Conservation (phyloP, 2,329 filamentous ascomycete genomes). For the Colletotrichum sublineola region DNA sequence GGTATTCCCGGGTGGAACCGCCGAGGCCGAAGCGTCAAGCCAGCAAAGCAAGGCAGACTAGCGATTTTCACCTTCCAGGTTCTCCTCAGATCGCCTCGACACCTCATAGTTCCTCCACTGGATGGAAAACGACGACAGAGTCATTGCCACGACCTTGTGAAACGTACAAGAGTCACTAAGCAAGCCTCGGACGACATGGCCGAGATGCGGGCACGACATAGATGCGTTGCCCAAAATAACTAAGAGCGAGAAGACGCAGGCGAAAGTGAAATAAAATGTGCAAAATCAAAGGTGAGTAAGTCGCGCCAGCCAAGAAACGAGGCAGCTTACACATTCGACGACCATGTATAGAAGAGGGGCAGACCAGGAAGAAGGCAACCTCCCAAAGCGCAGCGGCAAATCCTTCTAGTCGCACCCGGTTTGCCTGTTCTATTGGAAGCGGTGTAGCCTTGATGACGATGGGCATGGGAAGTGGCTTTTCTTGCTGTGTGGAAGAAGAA, state of each 20-base stretch:
- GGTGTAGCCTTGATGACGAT: slow-evolving; percentile 14
- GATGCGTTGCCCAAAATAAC: no score
- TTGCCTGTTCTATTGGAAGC: neutral
- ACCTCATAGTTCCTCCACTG: neutral
- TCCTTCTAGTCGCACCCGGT: neutral
- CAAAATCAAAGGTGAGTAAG: neutral
- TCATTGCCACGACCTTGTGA: neutral
- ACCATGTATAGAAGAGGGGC: neutral
- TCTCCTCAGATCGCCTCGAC: neutral
- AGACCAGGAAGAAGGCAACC: neutral
- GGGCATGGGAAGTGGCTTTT: neutral
- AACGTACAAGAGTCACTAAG: neutral
- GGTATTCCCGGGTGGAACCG: neutral
- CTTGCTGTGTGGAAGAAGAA: neutral
- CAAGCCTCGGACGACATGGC: neutral
- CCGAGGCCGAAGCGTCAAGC: neutral
- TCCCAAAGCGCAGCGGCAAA: slow-evolving; percentile 16
- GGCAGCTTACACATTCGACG: slow-evolving; percentile 6
- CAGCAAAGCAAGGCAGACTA: neutral
- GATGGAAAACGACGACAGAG: neutral
- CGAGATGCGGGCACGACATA: neutral
- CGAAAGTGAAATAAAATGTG: neutral
- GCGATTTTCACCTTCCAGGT: neutral
- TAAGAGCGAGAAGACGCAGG: no score
- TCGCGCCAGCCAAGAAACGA: slow-evolving; percentile 4